Base-by-base conservation (phyloP, 1,284 basidiomycete genomes). In the Trametes hirsuta region DNA sequence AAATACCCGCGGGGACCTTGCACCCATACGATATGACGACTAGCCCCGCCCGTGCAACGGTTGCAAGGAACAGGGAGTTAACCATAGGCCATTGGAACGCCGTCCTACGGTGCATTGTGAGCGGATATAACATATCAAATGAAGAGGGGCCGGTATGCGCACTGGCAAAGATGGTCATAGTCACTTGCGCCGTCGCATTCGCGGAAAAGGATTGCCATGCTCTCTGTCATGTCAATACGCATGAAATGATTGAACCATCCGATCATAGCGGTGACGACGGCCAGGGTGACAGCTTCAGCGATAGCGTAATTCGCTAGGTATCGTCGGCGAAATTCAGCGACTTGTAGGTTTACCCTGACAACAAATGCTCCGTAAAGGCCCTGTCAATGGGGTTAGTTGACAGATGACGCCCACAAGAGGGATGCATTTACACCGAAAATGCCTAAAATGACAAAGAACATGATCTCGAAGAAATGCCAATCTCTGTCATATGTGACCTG, bases 381-480 rank as follows among this genome's bases (percentile, higher is more conserved):
- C 95, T 97, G 70, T 10, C 47, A 59, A 48, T 45, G 11, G 6
- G 12, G 4, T 52, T 12, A 53, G 18, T 15, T 12, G 8, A 53
- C 21, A 47, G 21, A 37, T 45, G 21, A 14, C 34, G 14, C 2
- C 4, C 6, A 18, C 5, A n/a, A 12, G 21, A 47, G n/a, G 37
- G 6, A 3, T 14, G 22, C 2, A 76, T 87, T 63, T 70, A 95
- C 95, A 39, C 97, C 97, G 73, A 99, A 98, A 64, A 99, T 84
- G 4, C 97, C 97, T 46, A 99, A 86, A 62, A 99, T 84, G 54
- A 98, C 82, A 76, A 95, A 98, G 74, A 96, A 93, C n/a, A 97
- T 88, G 55, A 99, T 94, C 74, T 98, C 97, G 72, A 99, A 99
- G 78, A 97, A 98, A 74, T 99, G 97, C 97, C 97, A 99, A 70